Conservation (phyloP, 345 rosid species). For the Microcos paniculata region DNA sequence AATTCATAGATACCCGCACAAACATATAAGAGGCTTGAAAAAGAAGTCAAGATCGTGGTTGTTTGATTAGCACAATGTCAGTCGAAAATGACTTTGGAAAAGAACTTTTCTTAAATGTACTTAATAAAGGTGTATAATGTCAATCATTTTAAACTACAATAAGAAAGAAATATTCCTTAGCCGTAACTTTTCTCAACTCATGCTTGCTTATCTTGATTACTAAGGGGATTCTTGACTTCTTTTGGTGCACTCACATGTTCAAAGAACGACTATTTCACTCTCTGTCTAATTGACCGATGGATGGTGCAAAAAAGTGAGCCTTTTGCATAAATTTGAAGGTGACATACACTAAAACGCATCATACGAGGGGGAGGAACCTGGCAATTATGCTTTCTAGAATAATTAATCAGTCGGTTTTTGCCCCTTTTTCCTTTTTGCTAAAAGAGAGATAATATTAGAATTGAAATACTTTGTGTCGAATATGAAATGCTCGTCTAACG, state of each 20-base stretch:
- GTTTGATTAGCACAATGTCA: neutral
- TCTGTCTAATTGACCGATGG: neutral
- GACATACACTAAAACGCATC: conserved; percentile 15
- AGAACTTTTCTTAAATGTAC: neutral
- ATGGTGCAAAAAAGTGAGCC: neutral
- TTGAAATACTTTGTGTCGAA: no score
- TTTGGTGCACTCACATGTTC: neutral
- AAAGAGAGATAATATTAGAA: neutral
- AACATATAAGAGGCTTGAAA: no score
- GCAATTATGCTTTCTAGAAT: neutral
- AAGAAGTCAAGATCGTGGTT: no score
- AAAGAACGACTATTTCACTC: neutral
- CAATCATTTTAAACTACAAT: neutral
- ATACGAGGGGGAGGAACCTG: neutral
- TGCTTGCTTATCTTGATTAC: neutral
- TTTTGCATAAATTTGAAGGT: conserved; percentile 19
- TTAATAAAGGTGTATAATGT: neutral
- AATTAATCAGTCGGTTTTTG: neutral
- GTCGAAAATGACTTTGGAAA: no score
- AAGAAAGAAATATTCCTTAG: neutral
- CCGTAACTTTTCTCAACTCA: neutral
- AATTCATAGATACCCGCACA: no score
- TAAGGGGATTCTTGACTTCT: neutral
- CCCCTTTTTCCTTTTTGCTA: neutral
- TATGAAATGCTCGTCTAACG: no score